Evolutionary conservation across 768 basidiomycete species (phyloP).

Genomic region (Amanita rimosa): DNA sequence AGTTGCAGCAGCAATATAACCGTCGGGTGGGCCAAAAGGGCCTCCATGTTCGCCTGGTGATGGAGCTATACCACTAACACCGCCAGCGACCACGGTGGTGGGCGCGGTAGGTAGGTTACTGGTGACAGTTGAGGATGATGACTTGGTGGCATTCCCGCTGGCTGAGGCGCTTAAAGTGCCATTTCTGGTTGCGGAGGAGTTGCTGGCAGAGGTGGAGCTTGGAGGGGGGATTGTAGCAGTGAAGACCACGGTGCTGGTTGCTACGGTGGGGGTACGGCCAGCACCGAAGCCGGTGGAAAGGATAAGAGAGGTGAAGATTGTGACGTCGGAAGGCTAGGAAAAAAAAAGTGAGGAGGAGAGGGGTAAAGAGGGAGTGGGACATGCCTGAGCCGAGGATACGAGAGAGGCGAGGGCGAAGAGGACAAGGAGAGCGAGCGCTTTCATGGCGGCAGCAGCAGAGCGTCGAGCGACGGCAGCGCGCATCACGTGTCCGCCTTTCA

Average conservation of each 20-base stretch:
- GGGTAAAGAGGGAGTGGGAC: background rate
- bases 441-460: slow-evolving; percentile 17
- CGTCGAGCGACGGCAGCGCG: slow-evolving; percentile 12
- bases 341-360: background rate
- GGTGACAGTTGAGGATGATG: slow-evolving; percentile 21
- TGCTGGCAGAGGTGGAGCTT: slow-evolving; percentile 4
- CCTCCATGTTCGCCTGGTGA: slow-evolving; percentile 45
- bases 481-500: slow-evolving; percentile 11
- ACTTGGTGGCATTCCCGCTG: slow-evolving; percentile 5
- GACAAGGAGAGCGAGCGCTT: slow-evolving; percentile 10
- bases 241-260: slow-evolving; percentile 29
- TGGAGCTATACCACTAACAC: slow-evolving; percentile 47
- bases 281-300: slow-evolving; percentile 25
- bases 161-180: slow-evolving; percentile 23
- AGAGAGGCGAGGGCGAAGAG: slow-evolving; percentile 1
- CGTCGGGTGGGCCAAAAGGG: slow-evolving; percentile 56
- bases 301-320: slow-evolving; percentile 27
- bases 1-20: slow-evolving; percentile 48
- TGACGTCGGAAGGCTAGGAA: slow-evolving; percentile 14
- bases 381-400: slow-evolving; percentile 4
- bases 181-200: slow-evolving; percentile 8
- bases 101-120: slow-evolving; percentile 47
- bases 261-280: slow-evolving; percentile 28
- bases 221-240: slow-evolving; percentile 29
- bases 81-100: slow-evolving; percentile 35